A percentile compares a stretch with the other conserved stretches of the same genome.
Conservation (phyloP, 768 basidiomycete species). For the Tulasnella sp. region DNA sequence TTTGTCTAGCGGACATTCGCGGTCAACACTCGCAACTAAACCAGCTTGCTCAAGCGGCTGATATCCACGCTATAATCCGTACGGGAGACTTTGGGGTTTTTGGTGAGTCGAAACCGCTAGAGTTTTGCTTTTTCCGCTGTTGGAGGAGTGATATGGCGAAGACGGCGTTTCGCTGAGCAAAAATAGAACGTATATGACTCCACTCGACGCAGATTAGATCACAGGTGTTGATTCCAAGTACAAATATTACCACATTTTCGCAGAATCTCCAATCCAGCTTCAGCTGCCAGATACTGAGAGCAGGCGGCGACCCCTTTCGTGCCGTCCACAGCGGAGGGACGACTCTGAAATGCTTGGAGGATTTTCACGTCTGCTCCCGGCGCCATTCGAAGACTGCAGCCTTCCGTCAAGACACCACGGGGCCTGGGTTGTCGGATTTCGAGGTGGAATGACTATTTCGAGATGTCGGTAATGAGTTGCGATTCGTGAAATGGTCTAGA, state of each 20-base stretch:
- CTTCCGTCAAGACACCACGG: neutral
- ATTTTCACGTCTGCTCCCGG: neutral
- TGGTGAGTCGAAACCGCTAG: constrained; percentile 41
- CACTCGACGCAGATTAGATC: neutral
- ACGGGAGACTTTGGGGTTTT: constrained; percentile 99
- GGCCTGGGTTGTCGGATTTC: neutral
- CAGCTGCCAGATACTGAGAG: constrained; percentile 84
- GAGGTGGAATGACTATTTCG: neutral
- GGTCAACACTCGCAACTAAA: constrained; percentile 84
- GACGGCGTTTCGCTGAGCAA: constrained; percentile 17
- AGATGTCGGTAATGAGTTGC: neutral
- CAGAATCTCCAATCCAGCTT: constrained; percentile 87
- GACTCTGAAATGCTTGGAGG: neutral
- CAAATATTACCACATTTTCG: constrained; percentile 93
- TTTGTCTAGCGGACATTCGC: constrained; percentile 91
- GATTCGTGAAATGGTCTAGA: neutral
- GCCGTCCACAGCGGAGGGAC: constrained; percentile 72
- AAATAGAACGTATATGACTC: neutral
- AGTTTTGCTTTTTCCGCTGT: neutral
- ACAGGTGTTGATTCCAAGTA: constrained; percentile 29
- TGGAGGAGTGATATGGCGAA: neutral
- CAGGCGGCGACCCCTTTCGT: constrained; percentile 82
- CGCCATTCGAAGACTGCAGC: neutral
- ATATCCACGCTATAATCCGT: constrained; percentile 89
- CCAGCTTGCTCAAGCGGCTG: constrained; percentile 77